Evolutionary conservation across 441 rosid species (phyloP).

Genomic region (Cnidoscolus chayamansa): DNA sequence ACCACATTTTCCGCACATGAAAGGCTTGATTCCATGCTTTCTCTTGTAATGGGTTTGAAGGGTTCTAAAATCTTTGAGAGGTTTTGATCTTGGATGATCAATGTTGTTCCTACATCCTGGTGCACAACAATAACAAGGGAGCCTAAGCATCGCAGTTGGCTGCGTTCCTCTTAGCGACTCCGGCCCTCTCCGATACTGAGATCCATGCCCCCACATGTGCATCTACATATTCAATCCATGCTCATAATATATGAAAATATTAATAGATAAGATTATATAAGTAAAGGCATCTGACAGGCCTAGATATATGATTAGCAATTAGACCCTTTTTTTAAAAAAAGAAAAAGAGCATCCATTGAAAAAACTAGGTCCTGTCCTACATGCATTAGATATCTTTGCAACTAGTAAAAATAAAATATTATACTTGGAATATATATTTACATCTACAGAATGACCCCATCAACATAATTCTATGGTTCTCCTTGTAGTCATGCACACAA

Average conservation of each 20-base stretch:
- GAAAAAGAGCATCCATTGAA: constrained; percentile 4
- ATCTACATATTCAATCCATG: constrained; percentile 40
- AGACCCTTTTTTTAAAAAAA: not conserved
- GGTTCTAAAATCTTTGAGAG: constrained; percentile 90
- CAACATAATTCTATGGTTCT: too few relatives aligned
- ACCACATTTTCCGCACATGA: constrained; percentile 84
- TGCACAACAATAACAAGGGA: constrained; percentile 93
- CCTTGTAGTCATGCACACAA: not conserved
- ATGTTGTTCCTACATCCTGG: constrained; percentile 94
- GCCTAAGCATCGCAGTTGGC: constrained; percentile 90
- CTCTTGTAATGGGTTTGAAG: constrained; percentile 98
- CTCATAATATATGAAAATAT: not conserved
- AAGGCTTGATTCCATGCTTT: constrained; percentile 86
- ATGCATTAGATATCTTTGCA: constrained; percentile 14
- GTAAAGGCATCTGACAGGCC: not conserved
- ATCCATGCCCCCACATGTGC: constrained; percentile 99
- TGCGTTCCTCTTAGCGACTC: constrained; percentile 93
- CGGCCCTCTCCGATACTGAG: constrained; percentile 94
- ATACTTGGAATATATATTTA: not conserved
- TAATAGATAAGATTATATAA: not conserved
- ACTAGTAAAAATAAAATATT: not conserved
- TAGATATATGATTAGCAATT: not conserved
- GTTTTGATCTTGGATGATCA: constrained; percentile 83
- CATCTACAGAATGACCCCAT: not conserved
- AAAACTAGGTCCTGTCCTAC: not conserved